Conservation (phyloP, 192 early-diverging fungal species). For the Gigaspora rosea region DNA sequence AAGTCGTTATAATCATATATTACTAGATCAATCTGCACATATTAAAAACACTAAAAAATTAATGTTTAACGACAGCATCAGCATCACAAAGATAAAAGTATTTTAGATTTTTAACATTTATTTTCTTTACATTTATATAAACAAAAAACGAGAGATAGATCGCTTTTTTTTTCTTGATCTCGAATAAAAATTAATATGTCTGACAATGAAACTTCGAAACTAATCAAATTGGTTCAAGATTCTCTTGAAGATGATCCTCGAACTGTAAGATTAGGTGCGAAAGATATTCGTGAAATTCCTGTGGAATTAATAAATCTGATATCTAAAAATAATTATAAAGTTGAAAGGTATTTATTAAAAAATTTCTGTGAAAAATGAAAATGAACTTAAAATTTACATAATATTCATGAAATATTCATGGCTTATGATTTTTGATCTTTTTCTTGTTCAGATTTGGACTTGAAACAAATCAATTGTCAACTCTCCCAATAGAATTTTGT, state of each 20-base stretch:
- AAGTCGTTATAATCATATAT: no score
- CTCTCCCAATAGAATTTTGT: slow-evolving; percentile 41
- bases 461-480: slow-evolving; percentile 31
- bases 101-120: no score
- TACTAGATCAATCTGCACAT: no score
- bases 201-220: neutral
- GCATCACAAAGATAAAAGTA: no score
- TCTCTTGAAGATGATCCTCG: neutral
- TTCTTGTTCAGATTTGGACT: slow-evolving; percentile 23
- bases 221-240: neutral
- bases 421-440: neutral
- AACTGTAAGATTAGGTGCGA: neutral
- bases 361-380: neutral
- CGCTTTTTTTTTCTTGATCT: no score
- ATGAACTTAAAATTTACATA: neutral
- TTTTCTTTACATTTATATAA: no score
- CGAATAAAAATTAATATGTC: neutral
- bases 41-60: no score
- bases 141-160: no score
- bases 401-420: neutral
- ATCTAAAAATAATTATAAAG: slow-evolving; percentile 1
- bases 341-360: slow-evolving; percentile 12
- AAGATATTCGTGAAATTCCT: neutral
- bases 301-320: neutral
- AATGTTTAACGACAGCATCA: no score